These are phyloP conservation scores for Immersiporthe knoxdaviesiana DNA, from an alignment of 2,329 filamentous ascomycete genomes.

Conservation along the genomic window DNA sequence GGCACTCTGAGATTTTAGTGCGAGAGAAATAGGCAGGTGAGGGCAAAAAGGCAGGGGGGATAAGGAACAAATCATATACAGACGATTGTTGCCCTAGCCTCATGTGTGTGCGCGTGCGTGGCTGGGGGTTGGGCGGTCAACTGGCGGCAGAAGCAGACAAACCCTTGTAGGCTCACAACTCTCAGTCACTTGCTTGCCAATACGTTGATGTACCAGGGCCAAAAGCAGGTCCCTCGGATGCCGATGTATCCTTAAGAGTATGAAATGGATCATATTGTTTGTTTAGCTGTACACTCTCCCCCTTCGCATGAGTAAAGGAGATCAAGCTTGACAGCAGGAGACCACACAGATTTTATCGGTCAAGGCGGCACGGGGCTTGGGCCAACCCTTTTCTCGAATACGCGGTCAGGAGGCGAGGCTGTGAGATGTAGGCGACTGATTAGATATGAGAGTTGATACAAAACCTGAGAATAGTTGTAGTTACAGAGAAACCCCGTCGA, in stretches of 20 bases:
- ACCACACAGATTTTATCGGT: background rate
- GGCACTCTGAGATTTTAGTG: background rate
- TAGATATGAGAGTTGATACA: constrained; percentile 20
- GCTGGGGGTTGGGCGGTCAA: background rate
- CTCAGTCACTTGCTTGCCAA: background rate
- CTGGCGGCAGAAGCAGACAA: background rate
- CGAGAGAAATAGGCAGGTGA: background rate
- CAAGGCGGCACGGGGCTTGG: too few relatives aligned
- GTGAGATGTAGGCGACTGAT: background rate
- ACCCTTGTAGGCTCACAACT: background rate
- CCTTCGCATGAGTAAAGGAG: background rate
- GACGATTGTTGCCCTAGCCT: background rate
- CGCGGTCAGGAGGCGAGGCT: background rate
- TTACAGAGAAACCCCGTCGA: constrained; percentile 22
- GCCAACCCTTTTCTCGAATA: background rate
- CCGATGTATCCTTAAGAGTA: background rate
- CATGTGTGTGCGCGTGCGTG: background rate
- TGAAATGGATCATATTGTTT: background rate
- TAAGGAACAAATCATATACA: background rate
- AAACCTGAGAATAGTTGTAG: constrained; percentile 20
- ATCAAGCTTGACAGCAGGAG: background rate
- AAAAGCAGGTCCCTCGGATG: background rate
- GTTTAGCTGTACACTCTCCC: background rate
- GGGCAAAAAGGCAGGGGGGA: background rate
- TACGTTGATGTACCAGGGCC: too few relatives aligned